Base-by-base conservation (phyloP, 2,329 filamentous ascomycete genomes). In the Colletotrichum abscissum region DNA sequence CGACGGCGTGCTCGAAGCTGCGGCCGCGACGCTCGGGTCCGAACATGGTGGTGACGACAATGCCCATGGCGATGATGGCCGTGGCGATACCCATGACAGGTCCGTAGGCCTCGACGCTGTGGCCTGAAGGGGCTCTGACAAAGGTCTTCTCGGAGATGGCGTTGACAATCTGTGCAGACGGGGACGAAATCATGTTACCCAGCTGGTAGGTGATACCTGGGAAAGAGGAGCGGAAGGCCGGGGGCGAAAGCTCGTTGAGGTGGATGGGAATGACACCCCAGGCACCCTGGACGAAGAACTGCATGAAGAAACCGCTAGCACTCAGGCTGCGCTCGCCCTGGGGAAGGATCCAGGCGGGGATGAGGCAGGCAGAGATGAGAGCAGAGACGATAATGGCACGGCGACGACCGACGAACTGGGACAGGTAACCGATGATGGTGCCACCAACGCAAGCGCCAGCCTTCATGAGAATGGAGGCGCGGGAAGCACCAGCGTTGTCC, bases 391-490 rank as follows among this genome's bases (percentile, higher is more conserved):
- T 87, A 79, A 94, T 94, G 66, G 90, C 88, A 52, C 92, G 88
- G 30, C 94, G 91, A 42, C 94, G 92, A 16, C 94, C 94, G 60
- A 95, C 83, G 79, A 92, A 94, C 79, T 96, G 93, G 8, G 92
- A 94, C 8, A 91, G 77, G 80, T 95, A 95, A 26, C 94, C 94
- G 72, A 94, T 88, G 74, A 93, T 89, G 55, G 91, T 92, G 30
- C 93, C 93, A 42, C 93, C 93, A 1, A 94, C 89, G 76, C 92
- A 93, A 56, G 93, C 93, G 30, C 94, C 93, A 1, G 89, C 91
- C 83, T 95, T 95, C 91, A 94, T 95, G 72, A 95, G 82, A 76
- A 95, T 95, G n/a, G 90, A 92, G 19, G 93, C 93, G n/a, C 92
- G 90, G 8, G 89, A 92, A 5, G 93, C 92, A 1, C 86, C 87